phyloP scores from a whole-genome alignment of 2,329 filamentous ascomycete species.

The Pseudovirgaria hyperparasitica region DNA sequence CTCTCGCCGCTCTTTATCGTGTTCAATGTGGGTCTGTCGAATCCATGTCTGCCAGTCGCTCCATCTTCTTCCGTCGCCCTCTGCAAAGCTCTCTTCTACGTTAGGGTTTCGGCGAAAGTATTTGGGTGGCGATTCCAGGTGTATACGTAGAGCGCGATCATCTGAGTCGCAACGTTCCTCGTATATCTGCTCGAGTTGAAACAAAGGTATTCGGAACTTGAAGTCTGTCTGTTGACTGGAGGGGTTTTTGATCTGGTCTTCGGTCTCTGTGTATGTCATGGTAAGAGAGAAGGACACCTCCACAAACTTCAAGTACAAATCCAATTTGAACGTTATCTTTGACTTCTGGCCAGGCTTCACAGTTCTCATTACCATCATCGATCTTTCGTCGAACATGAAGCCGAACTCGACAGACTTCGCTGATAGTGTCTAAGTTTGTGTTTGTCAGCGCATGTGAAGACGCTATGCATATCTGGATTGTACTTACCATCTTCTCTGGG shows the following conservation, averaged over 20 bases:
- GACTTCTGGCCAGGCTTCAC: slow-evolving; percentile 16
- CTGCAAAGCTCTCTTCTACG: slow-evolving; percentile 22
- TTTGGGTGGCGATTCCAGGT: slow-evolving; percentile 26
- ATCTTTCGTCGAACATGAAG: slow-evolving; percentile 37
- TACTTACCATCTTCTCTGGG: slow-evolving; percentile 8
- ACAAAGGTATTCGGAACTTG: slow-evolving; percentile 32
- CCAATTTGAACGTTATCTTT: slow-evolving; percentile 29
- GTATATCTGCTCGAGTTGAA: slow-evolving; percentile 30
- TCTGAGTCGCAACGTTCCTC: slow-evolving; percentile 7
- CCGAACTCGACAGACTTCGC: slow-evolving; percentile 48
- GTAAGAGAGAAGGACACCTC: too few species aligned
- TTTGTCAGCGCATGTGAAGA: too few species aligned
- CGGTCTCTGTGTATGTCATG: too few species aligned
- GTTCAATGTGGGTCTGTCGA: slow-evolving; percentile 51
- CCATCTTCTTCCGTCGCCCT: slow-evolving; percentile 36
- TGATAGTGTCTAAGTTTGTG: slow-evolving; percentile 9
- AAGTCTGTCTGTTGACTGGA: slow-evolving; percentile 10
- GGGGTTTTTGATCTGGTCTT: too few species aligned
- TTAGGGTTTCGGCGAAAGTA: slow-evolving; percentile 29
- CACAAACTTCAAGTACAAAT: too few species aligned
- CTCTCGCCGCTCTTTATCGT: slow-evolving; percentile 19
- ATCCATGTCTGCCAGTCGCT: slow-evolving; percentile 45
- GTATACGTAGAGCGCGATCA: slow-evolving; percentile 16
- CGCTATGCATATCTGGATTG: not conserved
- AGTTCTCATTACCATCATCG: slow-evolving; percentile 48